Conservation (phyloP, 1,284 basidiomycete species). For the Rhodotorula sp. region DNA sequence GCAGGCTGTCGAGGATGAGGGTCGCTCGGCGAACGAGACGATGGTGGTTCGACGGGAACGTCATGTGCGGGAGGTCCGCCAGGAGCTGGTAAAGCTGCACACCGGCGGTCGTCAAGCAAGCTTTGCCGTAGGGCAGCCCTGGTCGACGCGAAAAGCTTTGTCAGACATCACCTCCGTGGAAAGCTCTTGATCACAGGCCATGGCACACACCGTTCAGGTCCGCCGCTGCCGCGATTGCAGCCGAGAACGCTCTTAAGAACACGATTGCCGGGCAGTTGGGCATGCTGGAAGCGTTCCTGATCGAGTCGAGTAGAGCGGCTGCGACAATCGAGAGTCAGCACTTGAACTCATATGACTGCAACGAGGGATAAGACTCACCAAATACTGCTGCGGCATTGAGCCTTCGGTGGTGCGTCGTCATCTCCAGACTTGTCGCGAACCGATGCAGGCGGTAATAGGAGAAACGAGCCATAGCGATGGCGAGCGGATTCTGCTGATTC, state of each 20-base stretch:
- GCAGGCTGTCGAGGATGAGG: conserved; percentile 3
- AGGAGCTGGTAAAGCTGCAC: not conserved
- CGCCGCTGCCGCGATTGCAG: not conserved
- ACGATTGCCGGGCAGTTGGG: not conserved
- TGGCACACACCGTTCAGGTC: not conserved
- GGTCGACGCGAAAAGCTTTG: not conserved
- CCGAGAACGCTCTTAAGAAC: conserved; percentile 4
- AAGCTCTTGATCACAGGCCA: not conserved
- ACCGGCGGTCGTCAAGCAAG: not conserved
- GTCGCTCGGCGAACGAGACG: conserved; percentile 7
- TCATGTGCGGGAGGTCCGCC: not conserved
- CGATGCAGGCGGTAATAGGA: conserved; percentile 13
- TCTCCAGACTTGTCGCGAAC: not conserved
- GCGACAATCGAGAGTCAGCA: not conserved
- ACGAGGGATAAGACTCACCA: conserved; percentile 1
- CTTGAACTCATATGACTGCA: not conserved
- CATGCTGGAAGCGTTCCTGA: not conserved
- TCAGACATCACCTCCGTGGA: not conserved
- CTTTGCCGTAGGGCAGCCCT: not conserved
- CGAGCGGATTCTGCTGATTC: not conserved
- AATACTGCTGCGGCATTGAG: not conserved
- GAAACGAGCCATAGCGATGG: conserved; percentile 2
- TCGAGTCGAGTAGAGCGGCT: not conserved
- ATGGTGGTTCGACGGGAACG: not conserved
- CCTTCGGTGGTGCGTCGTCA: not conserved